Evolutionary conservation across 768 basidiomycete species (phyloP).

Genomic region (Amanita molliuscula): DNA sequence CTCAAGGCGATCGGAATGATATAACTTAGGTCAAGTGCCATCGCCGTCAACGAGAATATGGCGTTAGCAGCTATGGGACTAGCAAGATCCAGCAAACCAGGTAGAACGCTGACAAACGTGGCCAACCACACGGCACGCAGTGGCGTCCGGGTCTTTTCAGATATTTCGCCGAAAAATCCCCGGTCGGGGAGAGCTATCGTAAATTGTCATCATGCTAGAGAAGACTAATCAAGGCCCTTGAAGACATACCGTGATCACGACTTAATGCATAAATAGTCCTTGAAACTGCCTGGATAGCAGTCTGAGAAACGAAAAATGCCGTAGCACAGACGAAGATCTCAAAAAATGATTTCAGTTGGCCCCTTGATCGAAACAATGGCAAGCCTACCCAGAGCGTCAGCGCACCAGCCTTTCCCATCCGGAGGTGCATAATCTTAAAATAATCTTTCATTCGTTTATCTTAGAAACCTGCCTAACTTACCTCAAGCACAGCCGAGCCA

Average conservation of each 20-base stretch:
- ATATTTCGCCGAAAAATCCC: conserved; percentile 67
- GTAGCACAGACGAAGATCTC: conserved; percentile 72
- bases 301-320: conserved; percentile 80
- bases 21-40: conserved; percentile 71
- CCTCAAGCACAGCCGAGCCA: conserved; percentile 65
- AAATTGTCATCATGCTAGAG: conserved; percentile 3
- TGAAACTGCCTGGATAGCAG: conserved; percentile 73
- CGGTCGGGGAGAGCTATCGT: conserved; percentile 58
- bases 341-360: neutral
- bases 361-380: neutral
- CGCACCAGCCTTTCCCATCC: conserved; percentile 69
- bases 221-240: neutral
- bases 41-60: conserved; percentile 74
- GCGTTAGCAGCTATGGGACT: conserved; percentile 70
- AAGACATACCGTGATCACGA: conserved; percentile 50
- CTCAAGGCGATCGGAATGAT: conserved; percentile 76
- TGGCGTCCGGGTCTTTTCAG: conserved; percentile 56
- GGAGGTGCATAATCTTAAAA: conserved; percentile 60
- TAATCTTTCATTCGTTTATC: neutral
- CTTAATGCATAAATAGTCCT: conserved; percentile 81
- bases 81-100: conserved; percentile 67
- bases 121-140: conserved; percentile 69
- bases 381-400: conserved; percentile 63
- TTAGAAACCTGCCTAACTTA: conserved; percentile 8
- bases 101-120: conserved; percentile 56